phyloP scores from a whole-genome alignment of 1,284 basidiomycete species.

The Boletus sp. region DNA sequence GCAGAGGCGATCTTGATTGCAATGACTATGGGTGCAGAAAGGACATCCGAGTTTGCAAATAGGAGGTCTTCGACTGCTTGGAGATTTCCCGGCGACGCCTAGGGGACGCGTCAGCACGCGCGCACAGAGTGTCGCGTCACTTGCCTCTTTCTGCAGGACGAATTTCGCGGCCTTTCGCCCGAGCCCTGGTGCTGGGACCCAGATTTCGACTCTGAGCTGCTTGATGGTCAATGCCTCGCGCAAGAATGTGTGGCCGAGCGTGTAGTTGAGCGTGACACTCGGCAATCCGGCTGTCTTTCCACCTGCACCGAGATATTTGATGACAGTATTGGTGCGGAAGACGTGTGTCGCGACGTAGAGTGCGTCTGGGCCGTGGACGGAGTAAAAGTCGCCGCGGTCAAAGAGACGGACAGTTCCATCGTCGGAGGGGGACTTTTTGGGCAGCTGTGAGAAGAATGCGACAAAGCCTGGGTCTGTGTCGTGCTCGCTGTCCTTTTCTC shows the following conservation, averaged over 20 bases:
- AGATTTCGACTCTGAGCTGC: slow-evolving; percentile 96
- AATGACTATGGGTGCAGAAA: slow-evolving; percentile 88
- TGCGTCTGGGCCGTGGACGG: slow-evolving; percentile 88
- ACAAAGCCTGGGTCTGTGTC: slow-evolving; percentile 72
- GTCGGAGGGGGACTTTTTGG: slow-evolving; percentile 59
- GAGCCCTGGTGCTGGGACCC: slow-evolving; percentile 69
- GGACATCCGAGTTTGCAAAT: slow-evolving; percentile 81
- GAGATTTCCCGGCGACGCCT: slow-evolving; percentile 95
- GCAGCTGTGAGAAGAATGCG: slow-evolving; percentile 68
- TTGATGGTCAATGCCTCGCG: slow-evolving; percentile 88
- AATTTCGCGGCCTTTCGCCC: slow-evolving; percentile 78
- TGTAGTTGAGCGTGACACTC: slow-evolving; percentile 75
- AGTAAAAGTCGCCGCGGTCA: slow-evolving; percentile 84
- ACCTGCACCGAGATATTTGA: slow-evolving; percentile 76
- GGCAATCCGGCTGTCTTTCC: slow-evolving; percentile 62
- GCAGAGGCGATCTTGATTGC: slow-evolving; percentile 76
- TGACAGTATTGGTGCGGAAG: slow-evolving; percentile 81
- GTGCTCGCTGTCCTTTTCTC: slow-evolving; percentile 57
- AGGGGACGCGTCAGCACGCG: slow-evolving; percentile 10
- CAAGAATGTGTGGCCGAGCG: slow-evolving; percentile 84
- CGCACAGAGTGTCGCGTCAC: neutral
- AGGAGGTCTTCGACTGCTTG: slow-evolving; percentile 93
- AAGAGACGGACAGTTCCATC: slow-evolving; percentile 82
- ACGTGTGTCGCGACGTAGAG: slow-evolving; percentile 83
- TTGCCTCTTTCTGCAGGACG: slow-evolving; percentile 75